Conservation (phyloP, 2,329 filamentous ascomycete genomes). For the Didymella pomorum region DNA sequence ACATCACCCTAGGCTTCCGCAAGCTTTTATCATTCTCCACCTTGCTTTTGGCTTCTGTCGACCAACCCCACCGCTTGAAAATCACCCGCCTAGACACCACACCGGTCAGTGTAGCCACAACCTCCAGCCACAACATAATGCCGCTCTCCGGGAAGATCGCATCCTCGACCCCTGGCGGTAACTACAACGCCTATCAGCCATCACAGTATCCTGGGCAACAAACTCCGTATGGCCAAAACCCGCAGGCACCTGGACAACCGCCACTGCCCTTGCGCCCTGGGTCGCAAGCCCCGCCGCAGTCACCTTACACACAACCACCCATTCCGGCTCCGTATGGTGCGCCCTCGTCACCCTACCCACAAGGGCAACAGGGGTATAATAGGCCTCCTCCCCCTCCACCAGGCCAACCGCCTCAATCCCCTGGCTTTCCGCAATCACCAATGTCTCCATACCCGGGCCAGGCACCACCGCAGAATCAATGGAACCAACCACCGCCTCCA, state of each 20-base stretch:
- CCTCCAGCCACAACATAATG: constrained; percentile 28
- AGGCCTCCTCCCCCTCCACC: constrained; percentile 47
- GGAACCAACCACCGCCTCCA: constrained; percentile 44
- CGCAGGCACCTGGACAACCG: constrained; percentile 32
- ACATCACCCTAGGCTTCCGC: constrained; percentile 31
- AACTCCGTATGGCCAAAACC: constrained; percentile 37
- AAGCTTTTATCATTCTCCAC: constrained; percentile 27
- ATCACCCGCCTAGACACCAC: constrained; percentile 21
- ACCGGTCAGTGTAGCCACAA: constrained; percentile 30
- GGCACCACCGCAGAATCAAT: constrained; percentile 29
- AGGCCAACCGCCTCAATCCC: constrained; percentile 34
- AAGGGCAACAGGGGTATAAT: constrained; percentile 46
- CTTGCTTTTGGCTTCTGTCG: constrained; percentile 45
- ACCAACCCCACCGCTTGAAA: constrained; percentile 19
- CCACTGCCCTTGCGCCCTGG: constrained; percentile 47
- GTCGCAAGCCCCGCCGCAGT: constrained; percentile 51
- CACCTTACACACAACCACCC: constrained; percentile 52
- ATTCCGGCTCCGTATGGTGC: constrained; percentile 49
- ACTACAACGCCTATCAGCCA: constrained; percentile 44
- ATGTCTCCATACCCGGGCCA: constrained; percentile 34
- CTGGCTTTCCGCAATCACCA: constrained; percentile 38
- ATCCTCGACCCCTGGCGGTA: constrained; percentile 13
- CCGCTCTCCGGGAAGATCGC: constrained; percentile 43
- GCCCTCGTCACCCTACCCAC: constrained; percentile 48
- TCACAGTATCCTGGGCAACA: constrained; percentile 32